Percentiles rank a stretch among this genome's conserved stretches.
Conservation (phyloP, 805 yeast genomes). For the Maudiozyma turicensis region DNA sequence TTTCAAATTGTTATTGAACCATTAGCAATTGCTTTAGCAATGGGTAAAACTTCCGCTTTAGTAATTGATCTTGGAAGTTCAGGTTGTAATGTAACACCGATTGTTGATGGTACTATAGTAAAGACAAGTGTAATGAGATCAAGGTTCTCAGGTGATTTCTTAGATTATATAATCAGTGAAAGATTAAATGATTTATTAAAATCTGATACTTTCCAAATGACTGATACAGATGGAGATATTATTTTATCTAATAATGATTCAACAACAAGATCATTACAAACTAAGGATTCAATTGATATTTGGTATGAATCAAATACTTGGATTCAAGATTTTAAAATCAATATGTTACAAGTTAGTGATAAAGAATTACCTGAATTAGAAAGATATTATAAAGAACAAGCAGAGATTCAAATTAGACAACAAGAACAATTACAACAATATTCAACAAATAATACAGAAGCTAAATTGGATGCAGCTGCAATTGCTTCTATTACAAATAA, state of each 20-base stretch:
- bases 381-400: constrained; percentile 19
- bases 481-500: constrained; percentile 5
- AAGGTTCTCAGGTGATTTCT: constrained; percentile 76
- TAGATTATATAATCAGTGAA: constrained; percentile 52
- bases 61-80: constrained; percentile 75
- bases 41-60: constrained; percentile 67
- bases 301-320: constrained; percentile 25
- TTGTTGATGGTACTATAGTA: constrained; percentile 63
- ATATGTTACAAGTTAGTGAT: constrained; percentile 25
- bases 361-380: constrained; percentile 18
- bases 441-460: constrained; percentile 1
- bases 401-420: constrained; percentile 11
- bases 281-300: constrained; percentile 8
- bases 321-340: constrained; percentile 24
- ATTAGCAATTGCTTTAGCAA: constrained; percentile 65
- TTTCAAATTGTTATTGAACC: constrained; percentile 71
- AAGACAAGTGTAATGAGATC: constrained; percentile 56
- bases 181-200: constrained; percentile 29
- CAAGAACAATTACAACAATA: constrained; percentile 14
- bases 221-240: background rate
- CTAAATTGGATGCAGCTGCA: constrained; percentile 1
- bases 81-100: constrained; percentile 63
- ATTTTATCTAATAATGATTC: background rate
- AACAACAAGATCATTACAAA: background rate
- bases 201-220: background rate